A percentile compares a stretch with the other conserved stretches of the same genome.
Conservation (phyloP, 371 early-diverging fungal genomes). For the Apophysomyces trapeziformis region DNA sequence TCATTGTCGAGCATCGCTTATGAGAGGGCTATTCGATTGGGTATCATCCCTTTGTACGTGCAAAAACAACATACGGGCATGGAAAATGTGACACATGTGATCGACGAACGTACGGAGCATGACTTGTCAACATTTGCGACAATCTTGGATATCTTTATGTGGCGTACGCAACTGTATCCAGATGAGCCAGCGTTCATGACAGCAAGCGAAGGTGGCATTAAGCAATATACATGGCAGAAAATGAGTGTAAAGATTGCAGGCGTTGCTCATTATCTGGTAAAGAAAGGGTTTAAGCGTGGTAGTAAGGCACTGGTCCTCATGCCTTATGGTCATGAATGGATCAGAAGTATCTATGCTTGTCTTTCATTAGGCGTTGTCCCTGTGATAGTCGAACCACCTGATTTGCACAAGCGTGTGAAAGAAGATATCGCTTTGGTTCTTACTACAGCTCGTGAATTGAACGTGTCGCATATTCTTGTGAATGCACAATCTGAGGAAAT, state of each 20-base stretch:
- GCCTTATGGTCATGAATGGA: constrained; percentile 75
- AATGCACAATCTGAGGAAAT: constrained; percentile 71
- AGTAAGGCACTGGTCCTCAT: constrained; percentile 73
- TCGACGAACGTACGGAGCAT: constrained; percentile 66
- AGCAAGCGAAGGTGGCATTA: constrained; percentile 46
- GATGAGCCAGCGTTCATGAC: constrained; percentile 63
- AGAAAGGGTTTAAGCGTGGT: constrained; percentile 58
- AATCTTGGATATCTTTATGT: constrained; percentile 66
- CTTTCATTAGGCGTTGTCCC: constrained; percentile 76
- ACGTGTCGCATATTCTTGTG: constrained; percentile 60
- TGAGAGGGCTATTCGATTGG: constrained; percentile 26
- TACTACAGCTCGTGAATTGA: constrained; percentile 65
- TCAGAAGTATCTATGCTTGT: constrained; percentile 78
- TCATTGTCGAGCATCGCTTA: constrained; percentile 37
- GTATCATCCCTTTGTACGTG: constrained; percentile 35
- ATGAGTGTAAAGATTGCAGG: constrained; percentile 69
- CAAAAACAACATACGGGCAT: constrained; percentile 73
- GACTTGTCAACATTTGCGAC: constrained; percentile 62
- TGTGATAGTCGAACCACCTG: constrained; percentile 74
- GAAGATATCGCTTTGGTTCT: constrained; percentile 73
- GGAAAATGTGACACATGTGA: constrained; percentile 54
- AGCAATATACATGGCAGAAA: constrained; percentile 72
- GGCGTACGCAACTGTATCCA: constrained; percentile 62
- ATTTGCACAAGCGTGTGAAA: constrained; percentile 62
- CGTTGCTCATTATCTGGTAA: constrained; percentile 66